A percentile compares a stretch with the other conserved stretches of the same genome.
phyloP scores from a whole-genome alignment of 2,329 filamentous ascomycete genomes.

The Alternaria arbusti region DNA sequence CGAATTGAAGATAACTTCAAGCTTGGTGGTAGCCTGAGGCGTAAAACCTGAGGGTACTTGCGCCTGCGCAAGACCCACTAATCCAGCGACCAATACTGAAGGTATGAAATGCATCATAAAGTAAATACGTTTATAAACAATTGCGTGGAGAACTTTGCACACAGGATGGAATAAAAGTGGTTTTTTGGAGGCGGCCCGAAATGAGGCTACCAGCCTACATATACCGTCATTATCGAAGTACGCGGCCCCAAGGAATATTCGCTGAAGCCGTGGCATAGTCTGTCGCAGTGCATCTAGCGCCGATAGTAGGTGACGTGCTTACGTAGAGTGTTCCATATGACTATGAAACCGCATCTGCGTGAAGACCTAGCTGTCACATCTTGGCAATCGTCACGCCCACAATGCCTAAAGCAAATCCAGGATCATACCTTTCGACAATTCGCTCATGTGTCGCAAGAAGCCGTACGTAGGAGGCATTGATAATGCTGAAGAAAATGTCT shows the following conservation, averaged over 20 bases:
- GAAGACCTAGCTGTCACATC: constrained; percentile 26
- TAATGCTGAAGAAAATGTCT: background rate
- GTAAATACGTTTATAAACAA: background rate
- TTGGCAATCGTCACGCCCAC: constrained; percentile 27
- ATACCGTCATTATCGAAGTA: constrained; percentile 15
- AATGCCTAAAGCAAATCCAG: constrained; percentile 13
- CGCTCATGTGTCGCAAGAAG: background rate
- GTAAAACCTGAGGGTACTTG: constrained; percentile 42
- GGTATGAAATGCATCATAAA: constrained; percentile 32
- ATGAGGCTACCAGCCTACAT: constrained; percentile 17
- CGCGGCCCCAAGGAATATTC: constrained; percentile 29
- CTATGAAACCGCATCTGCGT: constrained; percentile 40
- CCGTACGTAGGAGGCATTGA: background rate
- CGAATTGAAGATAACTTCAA: constrained; percentile 42
- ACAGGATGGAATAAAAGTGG: background rate
- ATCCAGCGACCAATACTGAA: constrained; percentile 29
- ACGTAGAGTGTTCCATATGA: constrained; percentile 16
- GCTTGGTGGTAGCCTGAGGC: constrained; percentile 33
- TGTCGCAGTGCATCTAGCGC: constrained; percentile 28
- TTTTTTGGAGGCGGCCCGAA: background rate
- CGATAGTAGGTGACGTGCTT: constrained; percentile 21
- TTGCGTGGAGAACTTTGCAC: background rate
- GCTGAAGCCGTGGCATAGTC: constrained; percentile 21
- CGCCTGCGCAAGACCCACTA: constrained; percentile 36
- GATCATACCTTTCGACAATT: background rate